phyloP scores from a whole-genome alignment of 176 grass and related monocot genomes.

The Rhynchospora pubera region DNA sequence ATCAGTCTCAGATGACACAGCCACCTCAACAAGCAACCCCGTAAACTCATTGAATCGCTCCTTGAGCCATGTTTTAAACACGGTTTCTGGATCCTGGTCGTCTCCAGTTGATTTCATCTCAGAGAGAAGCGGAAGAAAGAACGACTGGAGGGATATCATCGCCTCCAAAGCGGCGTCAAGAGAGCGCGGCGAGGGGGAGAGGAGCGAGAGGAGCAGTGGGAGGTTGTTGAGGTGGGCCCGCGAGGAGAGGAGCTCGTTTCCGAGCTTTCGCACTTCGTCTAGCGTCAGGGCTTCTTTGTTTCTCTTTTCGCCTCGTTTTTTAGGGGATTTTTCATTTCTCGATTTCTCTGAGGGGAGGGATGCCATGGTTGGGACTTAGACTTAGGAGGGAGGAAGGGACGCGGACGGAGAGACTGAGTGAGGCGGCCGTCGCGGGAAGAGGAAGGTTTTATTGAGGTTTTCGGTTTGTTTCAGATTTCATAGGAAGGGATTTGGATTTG shows the following conservation, averaged over 20 bases:
- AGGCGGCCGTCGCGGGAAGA: slow-evolving; percentile 20
- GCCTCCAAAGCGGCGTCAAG: slow-evolving; percentile 48
- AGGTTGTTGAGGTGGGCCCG: slow-evolving; percentile 82
- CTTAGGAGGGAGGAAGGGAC: too few species aligned
- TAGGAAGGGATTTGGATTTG: too few species aligned
- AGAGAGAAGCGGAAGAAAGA: slow-evolving; percentile 67
- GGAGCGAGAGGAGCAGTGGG: slow-evolving; percentile 56
- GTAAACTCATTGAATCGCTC: slow-evolving; percentile 65
- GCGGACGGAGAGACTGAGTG: background rate
- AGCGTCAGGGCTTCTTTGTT: slow-evolving; percentile 21
- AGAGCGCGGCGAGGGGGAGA: slow-evolving; percentile 36
- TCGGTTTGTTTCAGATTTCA: background rate
- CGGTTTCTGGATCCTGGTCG: slow-evolving; percentile 40
- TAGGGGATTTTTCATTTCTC: slow-evolving; percentile 19
- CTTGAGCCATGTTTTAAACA: slow-evolving; percentile 65
- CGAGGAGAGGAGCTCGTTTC: slow-evolving; percentile 64
- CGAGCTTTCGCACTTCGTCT: slow-evolving; percentile 46
- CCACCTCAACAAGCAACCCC: slow-evolving; percentile 40
- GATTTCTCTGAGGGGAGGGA: slow-evolving; percentile 6
- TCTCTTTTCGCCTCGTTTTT: background rate
- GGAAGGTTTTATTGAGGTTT: background rate
- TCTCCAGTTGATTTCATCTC: slow-evolving; percentile 50
- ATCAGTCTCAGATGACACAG: slow-evolving; percentile 32
- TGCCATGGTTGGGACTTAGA: background rate
- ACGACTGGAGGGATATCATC: slow-evolving; percentile 78